A percentile compares a stretch with the other conserved stretches of the same genome.
These are phyloP conservation scores for Herpomyces periplanetae DNA, from an alignment of 2,329 filamentous ascomycete genomes.

Conservation along the genomic window DNA sequence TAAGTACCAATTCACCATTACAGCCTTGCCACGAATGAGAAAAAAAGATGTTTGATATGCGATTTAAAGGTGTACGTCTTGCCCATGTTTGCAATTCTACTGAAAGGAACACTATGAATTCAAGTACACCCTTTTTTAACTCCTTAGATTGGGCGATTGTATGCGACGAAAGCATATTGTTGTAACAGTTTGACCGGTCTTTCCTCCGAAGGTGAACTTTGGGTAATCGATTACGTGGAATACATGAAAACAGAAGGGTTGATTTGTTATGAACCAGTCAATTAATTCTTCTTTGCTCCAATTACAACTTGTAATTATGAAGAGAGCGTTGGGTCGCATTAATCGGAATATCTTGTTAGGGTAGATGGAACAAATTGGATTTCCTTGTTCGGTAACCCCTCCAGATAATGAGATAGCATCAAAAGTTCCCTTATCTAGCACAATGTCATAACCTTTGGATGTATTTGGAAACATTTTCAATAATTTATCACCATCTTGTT, in stretches of 20 bases:
- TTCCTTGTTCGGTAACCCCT: constrained; percentile 12
- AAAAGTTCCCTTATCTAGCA: constrained; percentile 93
- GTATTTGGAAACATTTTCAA: constrained; percentile 5
- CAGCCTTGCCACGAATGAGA: no score
- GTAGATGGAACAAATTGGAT: constrained; percentile 34
- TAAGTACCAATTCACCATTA: no score
- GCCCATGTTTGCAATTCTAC: no score
- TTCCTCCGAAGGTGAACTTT: constrained; percentile 56
- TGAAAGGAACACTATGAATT: no score
- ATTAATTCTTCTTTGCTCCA: constrained; percentile 71
- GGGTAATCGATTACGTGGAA: constrained; percentile 23
- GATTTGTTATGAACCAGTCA: constrained; percentile 25
- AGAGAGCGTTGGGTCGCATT: constrained; percentile 25
- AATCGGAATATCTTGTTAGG: constrained; percentile 22
- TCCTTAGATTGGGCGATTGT: no score
- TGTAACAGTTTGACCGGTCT: constrained; percentile 54
- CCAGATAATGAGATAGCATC: constrained; percentile 52
- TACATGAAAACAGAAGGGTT: constrained; percentile 1
- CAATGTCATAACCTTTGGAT: constrained; percentile 30
- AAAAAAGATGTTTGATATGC: no score
- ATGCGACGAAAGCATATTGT: constrained; percentile 53
- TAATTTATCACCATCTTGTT: constrained; percentile 5
- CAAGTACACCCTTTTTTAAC: no score
- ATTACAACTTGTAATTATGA: constrained; percentile 81
- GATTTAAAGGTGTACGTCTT: no score